Conservation (phyloP, 306 rosid species). For the Vicia faba region DNA sequence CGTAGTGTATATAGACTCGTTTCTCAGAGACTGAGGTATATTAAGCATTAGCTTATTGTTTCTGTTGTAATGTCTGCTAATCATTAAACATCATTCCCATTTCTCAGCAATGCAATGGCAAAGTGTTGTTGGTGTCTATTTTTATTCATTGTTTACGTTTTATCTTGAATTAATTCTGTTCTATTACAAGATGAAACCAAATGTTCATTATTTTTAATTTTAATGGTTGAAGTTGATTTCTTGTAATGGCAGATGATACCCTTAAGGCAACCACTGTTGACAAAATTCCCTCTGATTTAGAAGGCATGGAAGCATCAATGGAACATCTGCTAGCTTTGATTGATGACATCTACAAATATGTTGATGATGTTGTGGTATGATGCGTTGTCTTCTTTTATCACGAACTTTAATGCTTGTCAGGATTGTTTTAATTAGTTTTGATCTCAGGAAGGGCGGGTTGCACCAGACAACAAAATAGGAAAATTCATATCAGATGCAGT, state of each 20-base stretch:
- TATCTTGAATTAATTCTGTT: too few relatives aligned
- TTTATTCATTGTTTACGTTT: background rate
- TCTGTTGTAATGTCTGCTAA: background rate
- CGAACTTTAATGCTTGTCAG: background rate
- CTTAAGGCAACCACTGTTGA: conserved; percentile 78
- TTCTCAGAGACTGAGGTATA: background rate
- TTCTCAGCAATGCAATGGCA: background rate
- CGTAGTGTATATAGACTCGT: background rate
- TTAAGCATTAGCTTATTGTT: background rate
- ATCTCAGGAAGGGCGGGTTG: conserved; percentile 73
- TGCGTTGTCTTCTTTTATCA: background rate
- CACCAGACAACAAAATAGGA: conserved; percentile 76
- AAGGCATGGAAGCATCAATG: conserved; percentile 98
- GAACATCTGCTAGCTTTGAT: conserved; percentile 78
- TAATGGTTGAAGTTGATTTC: conserved; percentile 27
- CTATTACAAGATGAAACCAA: background rate
- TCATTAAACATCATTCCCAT: background rate
- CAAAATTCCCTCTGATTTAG: conserved; percentile 92
- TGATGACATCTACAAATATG: conserved; percentile 87
- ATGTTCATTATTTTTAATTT: background rate
- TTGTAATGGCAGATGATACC: conserved; percentile 62
- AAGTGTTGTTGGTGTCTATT: background rate
- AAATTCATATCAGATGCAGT: conserved; percentile 66
- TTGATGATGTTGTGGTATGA: conserved; percentile 83
- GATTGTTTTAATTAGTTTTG: conserved; percentile 20